Base-by-base conservation (phyloP, 2,329 filamentous ascomycete genomes). In the Penicillium sp. region DNA sequence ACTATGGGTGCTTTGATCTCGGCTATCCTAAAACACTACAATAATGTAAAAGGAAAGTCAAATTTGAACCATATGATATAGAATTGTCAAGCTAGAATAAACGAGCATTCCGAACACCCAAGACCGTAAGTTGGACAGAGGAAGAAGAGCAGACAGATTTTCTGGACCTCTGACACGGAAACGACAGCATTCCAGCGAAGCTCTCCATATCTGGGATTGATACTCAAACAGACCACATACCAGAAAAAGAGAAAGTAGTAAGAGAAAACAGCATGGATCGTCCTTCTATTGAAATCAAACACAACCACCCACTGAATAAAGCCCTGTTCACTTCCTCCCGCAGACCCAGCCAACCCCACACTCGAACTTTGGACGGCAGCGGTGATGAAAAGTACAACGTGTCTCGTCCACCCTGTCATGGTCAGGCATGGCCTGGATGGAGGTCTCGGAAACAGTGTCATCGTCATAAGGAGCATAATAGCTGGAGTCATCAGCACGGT, bases 311-410 rank as follows among this genome's bases (percentile, higher is more conserved):
- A 42, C 31, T 1, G 9, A 21, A 29, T 2, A 16, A 9, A 29
- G n/a, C 10, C 10, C 8, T 10, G 12, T 4, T 55, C 29, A 55
- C 13, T 46, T 29, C 35, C 47, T 50, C 13, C 52, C 52, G 25
- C 52, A 55, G 10, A 55, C 40, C 47, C 52, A 55, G 18, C 47
- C 47, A 27, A 29, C 3, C 6, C 38, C 32, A 34, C 47, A 25
- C 40, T 55, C 52, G 10, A 51, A 51, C 16, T 35, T 55, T 2
- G 52, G 52, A 37, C 27, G 40, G 15, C 52, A 55, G 13, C 52
- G 52, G 34, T 55, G 52, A 35, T 55, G 27, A 25, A 29, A 18
- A 40, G 15, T 16, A 39, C 52, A 55, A 15, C 3, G 25, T n/a
- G 35, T 35, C 29, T 55, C 52, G 23, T 46, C 34, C 16, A 45